Base-by-base conservation (phyloP, 1,284 basidiomycete species). In the Rhodotorula sp. region DNA sequence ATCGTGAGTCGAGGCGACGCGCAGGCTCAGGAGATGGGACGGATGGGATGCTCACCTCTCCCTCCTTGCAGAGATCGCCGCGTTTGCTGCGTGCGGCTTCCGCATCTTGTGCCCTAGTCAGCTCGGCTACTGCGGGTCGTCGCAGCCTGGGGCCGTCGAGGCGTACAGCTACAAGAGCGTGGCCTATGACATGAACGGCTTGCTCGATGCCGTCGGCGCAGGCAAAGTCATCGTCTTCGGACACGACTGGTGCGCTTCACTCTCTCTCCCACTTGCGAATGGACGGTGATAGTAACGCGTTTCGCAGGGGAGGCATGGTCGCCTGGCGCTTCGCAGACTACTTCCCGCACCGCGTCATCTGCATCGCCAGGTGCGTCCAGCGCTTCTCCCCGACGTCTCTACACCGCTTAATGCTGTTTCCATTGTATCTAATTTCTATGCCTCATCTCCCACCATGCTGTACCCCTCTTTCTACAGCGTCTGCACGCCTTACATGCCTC, bases 311-410 rank as follows among this genome's bases (percentile, higher is more conserved):
- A 60, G 76, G 76, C 20, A 67, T 74, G 62, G 60, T 76, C 30
- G 76, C 75, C 9, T 77, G 76, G 76, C 59, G 76, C 2, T 77
- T 76, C 61, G 66, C 64, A 13, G 65, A 74, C n/a, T 77, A 71
- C 62, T 75, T 74, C 61, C 73, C 73, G 0, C 55, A 71, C 17
- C 51, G 75, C 2, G 70, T 76, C 27, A 53, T 71, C 13, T 68
- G 70, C 27, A 56, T 76, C 47, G 71, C 72, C 1, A 65, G 36
- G 70, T 74, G 17, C 32, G 66, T 58, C 30, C 19, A 27, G 24
- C 8, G 6, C 24, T 30, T 47, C 7, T 48, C 24, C 27, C 30
- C 5, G 51, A 15, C 17, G 15, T 10, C 11, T 27, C n/a, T 52
- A 9, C 9, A 52, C 24, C 6, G 51, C 8, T n/a, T n/a, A n/a